These are phyloP conservation scores for Neoboletus subvelutipes DNA, from an alignment of 768 basidiomycete genomes.

Conservation along the genomic window DNA sequence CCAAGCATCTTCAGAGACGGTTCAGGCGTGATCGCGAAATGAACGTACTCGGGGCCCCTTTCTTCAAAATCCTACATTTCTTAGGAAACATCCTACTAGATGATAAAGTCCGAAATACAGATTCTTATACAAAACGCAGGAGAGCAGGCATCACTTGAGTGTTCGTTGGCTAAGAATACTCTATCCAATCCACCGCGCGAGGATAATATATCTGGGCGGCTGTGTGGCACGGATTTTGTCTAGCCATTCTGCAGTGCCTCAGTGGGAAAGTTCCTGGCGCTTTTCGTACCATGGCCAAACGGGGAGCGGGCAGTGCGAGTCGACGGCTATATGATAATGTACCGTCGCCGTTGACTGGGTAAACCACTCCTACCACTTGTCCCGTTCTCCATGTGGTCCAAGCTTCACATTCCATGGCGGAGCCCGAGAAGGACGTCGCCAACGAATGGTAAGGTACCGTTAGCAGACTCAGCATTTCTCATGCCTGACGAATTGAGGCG, in stretches of 20 bases:
- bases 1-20: not conserved
- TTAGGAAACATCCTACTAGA: not conserved
- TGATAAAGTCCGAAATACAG: not conserved
- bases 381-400: constrained; percentile 6
- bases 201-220: not conserved
- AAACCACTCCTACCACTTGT: not conserved
- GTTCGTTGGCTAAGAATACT: not conserved
- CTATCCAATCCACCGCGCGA: not conserved
- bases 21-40: not conserved
- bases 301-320: not conserved
- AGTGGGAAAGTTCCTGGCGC: constrained; percentile 1
- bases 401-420: constrained; percentile 10
- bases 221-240: not conserved
- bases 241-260: not conserved
- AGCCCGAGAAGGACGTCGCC: constrained; percentile 4
- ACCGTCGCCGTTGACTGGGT: not conserved
- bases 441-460: not conserved
- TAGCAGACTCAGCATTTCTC: not conserved
- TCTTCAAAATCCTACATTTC: too few species aligned
- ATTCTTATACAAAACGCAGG: not conserved
- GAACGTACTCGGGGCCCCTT: too few species aligned
- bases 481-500: not conserved
- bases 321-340: not conserved
- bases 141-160: not conserved
- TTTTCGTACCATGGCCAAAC: not conserved